Conservation (phyloP, 139 green algal genomes). For the Chlamydomonas eustigma region DNA sequence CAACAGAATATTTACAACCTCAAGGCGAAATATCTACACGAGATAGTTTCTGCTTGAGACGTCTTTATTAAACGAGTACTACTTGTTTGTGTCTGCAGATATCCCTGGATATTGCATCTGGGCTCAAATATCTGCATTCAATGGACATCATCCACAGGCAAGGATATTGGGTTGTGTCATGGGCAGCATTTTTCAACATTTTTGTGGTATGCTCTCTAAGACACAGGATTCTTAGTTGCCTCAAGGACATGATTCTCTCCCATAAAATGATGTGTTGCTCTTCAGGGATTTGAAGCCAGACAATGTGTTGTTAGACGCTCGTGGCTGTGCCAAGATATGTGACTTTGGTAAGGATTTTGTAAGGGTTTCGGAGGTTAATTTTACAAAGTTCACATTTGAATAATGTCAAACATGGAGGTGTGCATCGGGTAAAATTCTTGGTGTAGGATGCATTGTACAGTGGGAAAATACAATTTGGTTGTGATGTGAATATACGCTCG, state of each 20-base stretch:
- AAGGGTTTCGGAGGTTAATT: too few relatives aligned
- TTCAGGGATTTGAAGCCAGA: conserved; percentile 21
- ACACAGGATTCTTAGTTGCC: neutral
- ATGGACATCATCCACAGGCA: conserved; percentile 22
- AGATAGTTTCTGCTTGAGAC: neutral
- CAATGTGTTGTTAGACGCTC: conserved; percentile 63
- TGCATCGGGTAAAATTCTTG: too few relatives aligned
- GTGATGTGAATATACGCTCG: too few relatives aligned
- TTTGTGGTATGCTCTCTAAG: neutral
- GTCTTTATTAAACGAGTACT: neutral
- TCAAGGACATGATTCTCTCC: neutral
- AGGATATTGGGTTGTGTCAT: neutral
- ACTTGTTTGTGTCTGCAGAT: neutral
- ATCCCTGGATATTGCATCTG: neutral
- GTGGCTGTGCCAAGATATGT: conserved; percentile 38
- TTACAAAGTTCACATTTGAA: too few relatives aligned
- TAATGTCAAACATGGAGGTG: too few relatives aligned
- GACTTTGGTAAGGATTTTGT: conserved; percentile 49
- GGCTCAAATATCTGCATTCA: conserved; percentile 19
- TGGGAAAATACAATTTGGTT: too few relatives aligned
- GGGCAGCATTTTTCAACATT: neutral
- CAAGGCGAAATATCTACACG: neutral
- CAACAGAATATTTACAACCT: neutral
- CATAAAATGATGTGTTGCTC: neutral
- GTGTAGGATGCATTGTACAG: too few relatives aligned